phyloP scores from a whole-genome alignment of 805 yeast genomes.

The Cyberlindnera maclurae region DNA sequence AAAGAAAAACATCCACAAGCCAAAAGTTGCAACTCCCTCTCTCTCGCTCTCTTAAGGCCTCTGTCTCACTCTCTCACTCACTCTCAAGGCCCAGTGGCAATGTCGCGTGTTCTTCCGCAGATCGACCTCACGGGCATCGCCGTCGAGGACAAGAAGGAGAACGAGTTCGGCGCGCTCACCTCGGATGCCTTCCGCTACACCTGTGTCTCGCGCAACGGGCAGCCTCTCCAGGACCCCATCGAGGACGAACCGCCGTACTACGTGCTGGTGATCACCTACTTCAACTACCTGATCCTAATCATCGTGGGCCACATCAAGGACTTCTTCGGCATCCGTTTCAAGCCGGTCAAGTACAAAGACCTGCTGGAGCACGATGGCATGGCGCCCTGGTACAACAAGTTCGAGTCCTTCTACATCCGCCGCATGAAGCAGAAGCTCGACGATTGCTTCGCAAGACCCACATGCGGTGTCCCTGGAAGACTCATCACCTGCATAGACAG shows the following conservation, averaged over 20 bases:
- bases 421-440: conserved; percentile 85
- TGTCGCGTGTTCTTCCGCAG: conserved; percentile 27
- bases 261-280: conserved; percentile 72
- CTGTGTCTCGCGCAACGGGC: conserved; percentile 47
- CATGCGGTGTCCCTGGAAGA: conserved; percentile 97
- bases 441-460: conserved; percentile 93
- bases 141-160: conserved; percentile 37
- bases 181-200: conserved; percentile 58
- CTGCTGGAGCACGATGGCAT: conserved; percentile 77
- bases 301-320: conserved; percentile 88
- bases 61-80: no score
- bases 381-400: conserved; percentile 93
- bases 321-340: conserved; percentile 71
- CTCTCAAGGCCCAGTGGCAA: background rate
- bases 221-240: conserved; percentile 53
- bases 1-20: no score
- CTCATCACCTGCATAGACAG: conserved; percentile 78
- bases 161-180: conserved; percentile 69
- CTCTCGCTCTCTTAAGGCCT: no score
- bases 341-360: conserved; percentile 56
- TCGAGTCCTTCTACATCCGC: conserved; percentile 89
- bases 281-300: conserved; percentile 77
- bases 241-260: conserved; percentile 83
- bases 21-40: no score
- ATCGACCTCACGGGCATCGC: conserved; percentile 29